Conservation (phyloP, 1,284 basidiomycete species). For the Moesziomyces parantarcticus region DNA sequence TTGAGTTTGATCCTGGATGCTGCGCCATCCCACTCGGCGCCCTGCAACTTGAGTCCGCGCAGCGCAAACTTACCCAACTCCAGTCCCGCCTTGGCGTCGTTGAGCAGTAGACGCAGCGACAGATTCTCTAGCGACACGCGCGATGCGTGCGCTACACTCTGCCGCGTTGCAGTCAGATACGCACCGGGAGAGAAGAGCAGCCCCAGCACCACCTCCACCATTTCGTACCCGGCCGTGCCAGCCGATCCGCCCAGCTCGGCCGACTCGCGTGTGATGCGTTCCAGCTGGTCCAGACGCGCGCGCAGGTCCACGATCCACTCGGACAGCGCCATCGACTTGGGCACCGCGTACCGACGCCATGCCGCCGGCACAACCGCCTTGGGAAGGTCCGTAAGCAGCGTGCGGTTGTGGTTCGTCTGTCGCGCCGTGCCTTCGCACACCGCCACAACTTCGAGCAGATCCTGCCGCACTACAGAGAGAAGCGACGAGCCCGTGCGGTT, state of each 20-base stretch:
- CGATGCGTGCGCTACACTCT: conserved; percentile 57
- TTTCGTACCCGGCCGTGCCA: conserved; percentile 39
- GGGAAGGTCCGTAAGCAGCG: conserved; percentile 55
- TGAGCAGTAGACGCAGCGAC: conserved; percentile 43
- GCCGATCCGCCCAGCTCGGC: conserved; percentile 9
- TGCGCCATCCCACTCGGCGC: conserved; percentile 49
- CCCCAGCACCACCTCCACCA: conserved; percentile 56
- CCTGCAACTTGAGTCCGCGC: conserved; percentile 59
- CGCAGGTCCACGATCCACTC: conserved; percentile 63
- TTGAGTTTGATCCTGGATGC: conserved; percentile 35
- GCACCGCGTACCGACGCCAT: conserved; percentile 56
- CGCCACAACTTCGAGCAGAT: conserved; percentile 54
- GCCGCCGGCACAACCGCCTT: conserved; percentile 54
- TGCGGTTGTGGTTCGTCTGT: conserved; percentile 62
- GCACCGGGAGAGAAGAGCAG: conserved; percentile 61
- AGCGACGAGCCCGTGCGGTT: conserved; percentile 49
- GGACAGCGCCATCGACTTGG: conserved; percentile 51
- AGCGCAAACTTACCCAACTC: conserved; percentile 69
- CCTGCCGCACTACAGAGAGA: conserved; percentile 47
- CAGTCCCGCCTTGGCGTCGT: conserved; percentile 29
- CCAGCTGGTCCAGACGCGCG: conserved; percentile 54
- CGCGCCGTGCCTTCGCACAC: conserved; percentile 51
- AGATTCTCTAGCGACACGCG: conserved; percentile 60
- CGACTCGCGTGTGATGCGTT: conserved; percentile 27
- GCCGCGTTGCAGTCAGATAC: conserved; percentile 65